Evolutionary conservation across 1,139 yeast species (phyloP).

Genomic region (Magnusiomyces paraingens): DNA sequence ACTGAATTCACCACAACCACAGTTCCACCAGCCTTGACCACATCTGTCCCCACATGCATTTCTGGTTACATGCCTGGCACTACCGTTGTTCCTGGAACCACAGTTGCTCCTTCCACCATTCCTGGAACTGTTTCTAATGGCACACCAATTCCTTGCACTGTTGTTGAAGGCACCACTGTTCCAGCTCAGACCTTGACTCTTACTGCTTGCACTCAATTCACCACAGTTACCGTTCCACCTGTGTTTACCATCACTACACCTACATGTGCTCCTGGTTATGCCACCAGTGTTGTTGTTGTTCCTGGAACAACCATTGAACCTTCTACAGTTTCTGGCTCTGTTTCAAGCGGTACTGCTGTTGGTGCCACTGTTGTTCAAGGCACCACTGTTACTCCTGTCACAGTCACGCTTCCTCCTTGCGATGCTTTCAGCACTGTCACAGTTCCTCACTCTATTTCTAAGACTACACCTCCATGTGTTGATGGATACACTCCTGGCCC

Average conservation of each 20-base stretch:
- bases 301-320: slow-evolving; percentile 11
- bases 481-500: not conserved
- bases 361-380: slow-evolving; percentile 8
- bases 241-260: not conserved
- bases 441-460: slow-evolving; percentile 1
- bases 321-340: slow-evolving; percentile 5
- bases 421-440: slow-evolving; percentile 7
- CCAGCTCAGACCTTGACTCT: slow-evolving; percentile 7
- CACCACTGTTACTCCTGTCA: slow-evolving; percentile 7
- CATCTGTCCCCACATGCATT: not conserved
- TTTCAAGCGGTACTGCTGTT: not conserved
- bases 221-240: not conserved
- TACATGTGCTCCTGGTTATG: slow-evolving; percentile 8
- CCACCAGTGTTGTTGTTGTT: not conserved
- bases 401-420: slow-evolving; percentile 6
- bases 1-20: not conserved
- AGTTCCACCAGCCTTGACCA: not conserved
- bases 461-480: not conserved
- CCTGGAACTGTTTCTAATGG: slow-evolving; percentile 7
- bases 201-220: slow-evolving; percentile 6
- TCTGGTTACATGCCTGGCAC: slow-evolving; percentile 6
- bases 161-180: slow-evolving; percentile 9
- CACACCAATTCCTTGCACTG: slow-evolving; percentile 9
- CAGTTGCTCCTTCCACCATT: slow-evolving; percentile 3
- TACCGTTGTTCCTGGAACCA: slow-evolving; percentile 4